A percentile compares a stretch with the other conserved stretches of the same genome.
Conservation (phyloP, 257 asterid species). For the Agastache rugosa region DNA sequence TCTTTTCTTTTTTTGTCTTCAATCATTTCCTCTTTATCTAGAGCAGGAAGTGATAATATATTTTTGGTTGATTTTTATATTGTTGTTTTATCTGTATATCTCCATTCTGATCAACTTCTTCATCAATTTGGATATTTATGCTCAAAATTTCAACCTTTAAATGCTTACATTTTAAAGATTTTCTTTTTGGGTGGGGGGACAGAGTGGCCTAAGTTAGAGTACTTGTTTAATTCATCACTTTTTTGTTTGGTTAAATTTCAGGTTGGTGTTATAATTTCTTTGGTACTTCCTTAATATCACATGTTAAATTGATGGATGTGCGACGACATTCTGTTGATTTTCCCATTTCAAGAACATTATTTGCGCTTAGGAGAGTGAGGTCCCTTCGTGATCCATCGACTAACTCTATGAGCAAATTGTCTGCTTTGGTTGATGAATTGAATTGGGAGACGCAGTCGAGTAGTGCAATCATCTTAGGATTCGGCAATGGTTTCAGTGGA, state of each 20-base stretch:
- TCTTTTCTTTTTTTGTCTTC: neutral
- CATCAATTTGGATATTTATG: neutral
- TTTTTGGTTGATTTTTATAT: neutral
- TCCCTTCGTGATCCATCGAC: conserved; percentile 86
- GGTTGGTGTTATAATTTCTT: conserved; percentile 28
- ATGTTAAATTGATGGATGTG: conserved; percentile 54
- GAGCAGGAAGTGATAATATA: conserved; percentile 13
- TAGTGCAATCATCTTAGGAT: conserved; percentile 55
- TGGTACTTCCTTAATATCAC: conserved; percentile 21
- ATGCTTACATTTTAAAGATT: neutral
- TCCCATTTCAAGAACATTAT: conserved; percentile 67
- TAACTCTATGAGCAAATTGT: conserved; percentile 65
- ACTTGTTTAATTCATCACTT: conserved; percentile 14
- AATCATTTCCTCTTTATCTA: conserved; percentile 21
- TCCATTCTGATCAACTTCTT: conserved; percentile 12
- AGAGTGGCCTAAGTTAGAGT: conserved; percentile 6
- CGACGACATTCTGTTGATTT: conserved; percentile 80
- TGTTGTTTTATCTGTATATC: conserved; percentile 18
- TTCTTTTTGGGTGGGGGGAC: conserved; percentile 18
- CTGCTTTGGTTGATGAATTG: conserved; percentile 55
- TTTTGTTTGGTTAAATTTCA: conserved; percentile 29
- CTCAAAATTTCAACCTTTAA: neutral
- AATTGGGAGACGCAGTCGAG: conserved; percentile 71
- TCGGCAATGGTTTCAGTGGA: conserved; percentile 37
- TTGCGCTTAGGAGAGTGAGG: conserved; percentile 78